These are phyloP conservation scores for Pisolithus thermaeus DNA, from an alignment of 1,284 basidiomycete species.

Conservation along the genomic window DNA sequence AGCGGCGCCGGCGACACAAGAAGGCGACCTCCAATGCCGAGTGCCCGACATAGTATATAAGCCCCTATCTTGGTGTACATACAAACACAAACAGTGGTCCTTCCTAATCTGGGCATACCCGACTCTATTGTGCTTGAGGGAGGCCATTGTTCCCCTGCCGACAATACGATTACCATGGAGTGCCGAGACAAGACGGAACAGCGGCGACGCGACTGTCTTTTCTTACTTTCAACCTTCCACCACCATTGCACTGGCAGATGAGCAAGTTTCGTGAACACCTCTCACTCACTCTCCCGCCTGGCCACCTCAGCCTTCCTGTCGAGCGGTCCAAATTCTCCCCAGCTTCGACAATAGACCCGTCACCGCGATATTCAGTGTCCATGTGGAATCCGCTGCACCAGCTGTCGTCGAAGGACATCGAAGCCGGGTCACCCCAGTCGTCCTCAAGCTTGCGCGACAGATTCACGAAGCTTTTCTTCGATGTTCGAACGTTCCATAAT, in stretches of 20 bases:
- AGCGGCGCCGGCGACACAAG: conserved; percentile 34
- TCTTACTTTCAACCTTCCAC: conserved; percentile 5
- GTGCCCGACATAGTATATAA: not conserved
- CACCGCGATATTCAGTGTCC: conserved; percentile 16
- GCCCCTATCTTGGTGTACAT: not conserved
- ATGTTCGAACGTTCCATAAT: conserved; percentile 26
- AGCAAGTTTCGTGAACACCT: conserved; percentile 31
- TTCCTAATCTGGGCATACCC: not conserved
- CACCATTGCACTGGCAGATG: conserved; percentile 6
- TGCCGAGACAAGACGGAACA: too few species aligned
- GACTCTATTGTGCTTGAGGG: not conserved
- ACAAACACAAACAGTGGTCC: not conserved
- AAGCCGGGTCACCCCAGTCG: conserved; percentile 18
- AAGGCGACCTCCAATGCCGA: conserved; percentile 12
- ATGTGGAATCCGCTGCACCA: conserved; percentile 12
- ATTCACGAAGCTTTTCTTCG: conserved; percentile 33
- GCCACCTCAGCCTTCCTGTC: conserved; percentile 9
- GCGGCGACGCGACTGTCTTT: conserved; percentile 1
- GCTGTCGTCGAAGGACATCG: conserved; percentile 21
- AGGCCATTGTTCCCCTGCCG: conserved; percentile 18
- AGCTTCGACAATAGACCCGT: conserved; percentile 25
- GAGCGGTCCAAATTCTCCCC: conserved; percentile 33
- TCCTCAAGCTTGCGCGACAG: conserved; percentile 25
- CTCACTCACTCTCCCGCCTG: conserved; percentile 18
- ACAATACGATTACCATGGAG: too few species aligned